Base-by-base conservation (phyloP, 192 early-diverging fungal genomes). In the Entomortierella chlamydospora region DNA sequence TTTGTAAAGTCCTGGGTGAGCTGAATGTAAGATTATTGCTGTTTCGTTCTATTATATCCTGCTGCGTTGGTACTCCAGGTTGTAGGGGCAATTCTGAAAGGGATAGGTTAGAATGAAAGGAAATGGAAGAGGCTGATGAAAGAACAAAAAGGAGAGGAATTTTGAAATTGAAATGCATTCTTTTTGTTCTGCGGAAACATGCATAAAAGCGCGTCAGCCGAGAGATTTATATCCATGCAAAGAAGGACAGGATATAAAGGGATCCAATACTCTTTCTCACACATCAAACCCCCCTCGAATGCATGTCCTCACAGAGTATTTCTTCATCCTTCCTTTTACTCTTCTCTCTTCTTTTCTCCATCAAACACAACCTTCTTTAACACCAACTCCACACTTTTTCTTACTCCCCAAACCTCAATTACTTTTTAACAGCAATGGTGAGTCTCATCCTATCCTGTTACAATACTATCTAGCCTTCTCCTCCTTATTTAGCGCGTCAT, bases 351-450 rank as follows among this genome's bases (percentile, higher is more conserved):
- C 41, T 66, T 56, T 66, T 57, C 41, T 47, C 45, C 45, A 47
- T 47, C 45, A 47, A 47, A 12, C 20, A 47, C 12, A 12, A 47
- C 12, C 31, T 50, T 15, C 30, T 31, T 25, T 20, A 64, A 23
- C 10, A 31, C 51, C 31, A 54, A 28, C 26, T 51, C 52, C 63
- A 53, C 63, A 33, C 47, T 33, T 33, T n/a, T 31, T 26, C 43
- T 22, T 26, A 20, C 22, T 28, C 41, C 22, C n/a, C 41, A 31
- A 49, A 37, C 13, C 22, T 39, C 22, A 29, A 18, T 41, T 29
- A 47, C 5, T 47, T 42, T 39, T 49, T 37, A 61, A 4, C 62
- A 58, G 58, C 17, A 56, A 71, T 71, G 69, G 69, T 71, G 60
- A 71, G 69, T 71, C 8, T 26, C 31, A 23, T 29, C 25, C n/a